Percentiles rank a stretch among this genome's conserved stretches.
Evolutionary conservation across 1,284 basidiomycete species (phyloP).

Genomic region (Melampsora americana): DNA sequence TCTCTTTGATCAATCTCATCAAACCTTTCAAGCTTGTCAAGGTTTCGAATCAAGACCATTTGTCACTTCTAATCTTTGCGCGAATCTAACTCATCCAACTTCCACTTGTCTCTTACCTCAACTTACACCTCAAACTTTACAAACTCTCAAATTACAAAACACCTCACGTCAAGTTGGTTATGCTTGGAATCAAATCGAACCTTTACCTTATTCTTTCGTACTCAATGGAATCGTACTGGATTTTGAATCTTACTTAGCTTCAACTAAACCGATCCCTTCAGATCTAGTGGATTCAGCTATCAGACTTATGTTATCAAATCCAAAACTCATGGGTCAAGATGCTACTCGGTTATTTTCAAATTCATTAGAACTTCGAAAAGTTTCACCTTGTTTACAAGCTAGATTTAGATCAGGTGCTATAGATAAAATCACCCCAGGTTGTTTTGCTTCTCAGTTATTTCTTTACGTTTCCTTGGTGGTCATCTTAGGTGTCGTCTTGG

Average conservation of each 20-base stretch:
- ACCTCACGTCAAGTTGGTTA: conserved; percentile 72
- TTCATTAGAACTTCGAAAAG: conserved; percentile 64
- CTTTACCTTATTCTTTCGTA: conserved; percentile 70
- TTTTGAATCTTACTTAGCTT: conserved; percentile 76
- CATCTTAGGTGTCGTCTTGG: conserved; percentile 82
- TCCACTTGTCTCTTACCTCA: conserved; percentile 61
- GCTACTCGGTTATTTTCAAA: conserved; percentile 80
- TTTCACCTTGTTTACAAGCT: conserved; percentile 73
- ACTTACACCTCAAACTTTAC: conserved; percentile 48
- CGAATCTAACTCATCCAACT: conserved; percentile 55
- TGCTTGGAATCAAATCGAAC: conserved; percentile 77
- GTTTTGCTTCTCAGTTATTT: conserved; percentile 83
- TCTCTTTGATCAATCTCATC: conserved; percentile 65
- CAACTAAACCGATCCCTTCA: conserved; percentile 66
- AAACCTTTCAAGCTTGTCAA: conserved; percentile 63
- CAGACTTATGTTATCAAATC: conserved; percentile 65
- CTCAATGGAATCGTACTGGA: conserved; percentile 92
- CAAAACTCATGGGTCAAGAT: conserved; percentile 69
- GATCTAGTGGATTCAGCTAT: conserved; percentile 82
- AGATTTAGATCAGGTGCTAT: conserved; percentile 91
- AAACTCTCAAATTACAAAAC: conserved; percentile 63
- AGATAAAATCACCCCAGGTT: conserved; percentile 92
- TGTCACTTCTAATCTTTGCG: conserved; percentile 73
- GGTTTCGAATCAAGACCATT: conserved; percentile 62
- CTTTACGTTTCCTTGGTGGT: conserved; percentile 87